These are phyloP conservation scores for Coemansia sp. DNA, from an alignment of 192 early-diverging fungal species.

Conservation along the genomic window DNA sequence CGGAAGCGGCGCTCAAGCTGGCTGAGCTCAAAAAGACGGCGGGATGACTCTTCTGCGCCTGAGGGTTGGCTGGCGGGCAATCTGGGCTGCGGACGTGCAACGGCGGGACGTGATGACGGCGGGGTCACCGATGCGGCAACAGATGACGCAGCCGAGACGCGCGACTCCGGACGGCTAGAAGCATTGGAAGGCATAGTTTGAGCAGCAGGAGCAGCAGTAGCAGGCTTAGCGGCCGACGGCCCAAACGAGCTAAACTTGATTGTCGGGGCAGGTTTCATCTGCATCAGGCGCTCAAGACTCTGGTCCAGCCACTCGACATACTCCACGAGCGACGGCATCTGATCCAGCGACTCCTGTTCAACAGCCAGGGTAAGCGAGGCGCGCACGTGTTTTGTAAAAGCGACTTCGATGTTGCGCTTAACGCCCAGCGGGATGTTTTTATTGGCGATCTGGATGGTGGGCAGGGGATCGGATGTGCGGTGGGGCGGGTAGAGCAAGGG, in stretches of 20 bases:
- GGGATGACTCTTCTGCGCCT: conserved; percentile 8
- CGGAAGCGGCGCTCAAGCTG: conserved; percentile 53
- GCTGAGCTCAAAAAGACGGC: conserved; percentile 24
- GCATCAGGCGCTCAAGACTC: conserved; percentile 62
- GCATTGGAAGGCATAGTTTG: not conserved
- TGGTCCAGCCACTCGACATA: conserved; percentile 59
- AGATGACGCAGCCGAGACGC: not conserved
- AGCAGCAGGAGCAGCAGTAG: not conserved
- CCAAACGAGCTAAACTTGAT: conserved; percentile 53
- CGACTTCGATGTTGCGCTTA: conserved; percentile 43
- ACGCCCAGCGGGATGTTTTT: conserved; percentile 41
- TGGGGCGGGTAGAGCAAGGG: conserved; percentile 56
- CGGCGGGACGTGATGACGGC: conserved; percentile 23
- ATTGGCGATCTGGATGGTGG: conserved; percentile 42
- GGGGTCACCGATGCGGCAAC: conserved; percentile 5
- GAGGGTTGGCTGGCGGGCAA: not conserved
- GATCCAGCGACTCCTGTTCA: conserved; percentile 14
- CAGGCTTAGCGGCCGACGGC: not conserved
- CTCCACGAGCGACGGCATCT: conserved; percentile 22
- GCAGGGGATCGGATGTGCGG: conserved; percentile 22
- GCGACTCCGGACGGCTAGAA: not conserved
- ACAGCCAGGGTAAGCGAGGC: conserved; percentile 19
- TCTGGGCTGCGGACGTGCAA: conserved; percentile 20
- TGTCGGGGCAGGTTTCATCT: conserved; percentile 58
- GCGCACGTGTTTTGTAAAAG: conserved; percentile 36